These are phyloP conservation scores for Myochromella boudieri DNA, from an alignment of 768 basidiomycete species.

Conservation along the genomic window DNA sequence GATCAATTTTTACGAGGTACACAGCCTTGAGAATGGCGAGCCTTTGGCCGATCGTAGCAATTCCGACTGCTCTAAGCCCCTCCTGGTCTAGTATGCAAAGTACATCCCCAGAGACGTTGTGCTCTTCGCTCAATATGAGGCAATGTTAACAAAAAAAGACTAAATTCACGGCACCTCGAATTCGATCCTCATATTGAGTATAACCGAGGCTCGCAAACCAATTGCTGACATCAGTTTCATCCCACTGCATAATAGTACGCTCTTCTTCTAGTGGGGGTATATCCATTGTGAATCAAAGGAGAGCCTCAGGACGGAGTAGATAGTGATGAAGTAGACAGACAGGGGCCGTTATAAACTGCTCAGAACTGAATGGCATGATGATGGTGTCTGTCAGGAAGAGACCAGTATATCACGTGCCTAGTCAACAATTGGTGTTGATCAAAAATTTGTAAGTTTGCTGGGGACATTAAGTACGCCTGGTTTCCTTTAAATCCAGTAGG, in stretches of 20 bases:
- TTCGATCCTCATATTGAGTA: conserved; percentile 80
- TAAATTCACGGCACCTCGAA: conserved; percentile 52
- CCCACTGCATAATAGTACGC: conserved; percentile 61
- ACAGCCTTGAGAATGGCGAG: conserved; percentile 90
- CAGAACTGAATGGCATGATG: too few species aligned
- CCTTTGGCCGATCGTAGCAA: conserved; percentile 87
- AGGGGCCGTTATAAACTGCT: too few species aligned
- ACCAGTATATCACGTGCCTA: too few species aligned
- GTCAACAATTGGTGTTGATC: too few species aligned
- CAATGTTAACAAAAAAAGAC: conserved; percentile 3
- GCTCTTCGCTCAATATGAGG: conserved; percentile 51
- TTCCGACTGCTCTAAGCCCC: conserved; percentile 80
- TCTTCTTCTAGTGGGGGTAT: conserved; percentile 30
- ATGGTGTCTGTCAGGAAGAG: too few species aligned
- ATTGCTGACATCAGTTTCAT: conserved; percentile 74
- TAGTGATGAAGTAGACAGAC: too few species aligned
- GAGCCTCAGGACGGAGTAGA: background rate
- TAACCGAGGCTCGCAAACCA: conserved; percentile 80
- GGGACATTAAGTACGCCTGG: too few species aligned
- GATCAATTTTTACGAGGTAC: conserved; percentile 83
- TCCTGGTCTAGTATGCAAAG: conserved; percentile 85
- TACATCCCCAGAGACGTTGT: conserved; percentile 90
- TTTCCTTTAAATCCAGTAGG: too few species aligned
- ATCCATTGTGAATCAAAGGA: conserved; percentile 30
- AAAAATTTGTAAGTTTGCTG: too few species aligned